Base-by-base conservation (phyloP, 495 filamentous ascomycete species). In the Aspergillus diversus region DNA sequence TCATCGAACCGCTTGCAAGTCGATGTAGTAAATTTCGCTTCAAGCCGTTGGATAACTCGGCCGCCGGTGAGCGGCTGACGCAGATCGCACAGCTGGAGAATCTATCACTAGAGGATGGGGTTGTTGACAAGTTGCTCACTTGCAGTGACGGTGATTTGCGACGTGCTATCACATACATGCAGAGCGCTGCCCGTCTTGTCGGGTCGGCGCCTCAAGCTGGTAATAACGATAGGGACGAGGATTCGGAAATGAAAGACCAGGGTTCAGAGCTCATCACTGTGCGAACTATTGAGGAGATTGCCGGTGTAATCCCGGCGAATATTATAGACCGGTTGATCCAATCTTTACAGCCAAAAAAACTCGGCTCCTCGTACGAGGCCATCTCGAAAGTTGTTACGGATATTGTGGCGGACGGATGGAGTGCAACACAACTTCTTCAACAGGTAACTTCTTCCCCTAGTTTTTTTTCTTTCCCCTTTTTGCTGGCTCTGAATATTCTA, bases 341-440 rank as follows among this genome's bases (percentile, higher is more conserved):
- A 62, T 91, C 92, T 34, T 92, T 97, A 83, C 89, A 91, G 70
- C 91, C 92, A 9, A 85, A 78, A 65, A 82, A 81, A 34, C 74
- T 75, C 55, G 84, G 83, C 0, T 85, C 87, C 13, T 82, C 86
- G 1, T 98, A 94, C 70, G 85, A 87, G 60, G 83, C 85, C 39
- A 82, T 99, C 11, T 84, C 91, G 0, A 89, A 85, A 66, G 86
- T 90, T 17, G 88, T 98, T 7, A 89, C 90, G 68, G 89, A 96
- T 71, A 87, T 98, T 81, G 89, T 97, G 61, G 94, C 95, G 13
- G 95, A 99, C 78, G 95, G 95, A 27, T 99, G 95, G 96, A 97
- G 92, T 77, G 95, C 94, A n/a, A 87, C 88, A 16, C 95, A 98
- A 78, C 81, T 96, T 17, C 80, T 97, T 50, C 73, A 83, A 7